A percentile compares a stretch with the other conserved stretches of the same genome.
These are phyloP conservation scores for Zasmidium cellare DNA, from an alignment of 2,329 filamentous ascomycete species.

Conservation along the genomic window DNA sequence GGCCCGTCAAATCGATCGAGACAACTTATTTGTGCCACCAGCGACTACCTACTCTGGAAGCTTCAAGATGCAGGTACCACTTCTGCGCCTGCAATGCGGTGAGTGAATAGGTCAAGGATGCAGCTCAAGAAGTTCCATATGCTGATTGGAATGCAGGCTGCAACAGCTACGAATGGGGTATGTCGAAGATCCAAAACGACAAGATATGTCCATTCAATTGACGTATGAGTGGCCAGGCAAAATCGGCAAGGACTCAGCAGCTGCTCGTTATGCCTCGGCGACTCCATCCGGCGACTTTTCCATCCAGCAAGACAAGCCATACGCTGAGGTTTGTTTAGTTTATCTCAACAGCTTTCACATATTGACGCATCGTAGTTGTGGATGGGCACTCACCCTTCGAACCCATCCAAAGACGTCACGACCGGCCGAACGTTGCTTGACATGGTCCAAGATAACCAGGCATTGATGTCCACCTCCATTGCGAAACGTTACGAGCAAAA, in stretches of 20 bases:
- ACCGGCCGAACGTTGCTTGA: constrained; percentile 86
- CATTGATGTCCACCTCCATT: constrained; percentile 73
- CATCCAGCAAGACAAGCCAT: constrained; percentile 84
- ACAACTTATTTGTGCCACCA: neutral
- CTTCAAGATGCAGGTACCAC: constrained; percentile 68
- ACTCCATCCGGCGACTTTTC: constrained; percentile 73
- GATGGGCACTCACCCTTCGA: constrained; percentile 98
- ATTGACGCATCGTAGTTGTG: constrained; percentile 66
- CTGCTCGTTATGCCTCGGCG: constrained; percentile 84
- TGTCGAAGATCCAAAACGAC: constrained; percentile 19
- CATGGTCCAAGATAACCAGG: constrained; percentile 81
- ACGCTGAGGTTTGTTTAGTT: constrained; percentile 78
- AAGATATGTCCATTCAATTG: neutral
- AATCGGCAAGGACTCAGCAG: constrained; percentile 80
- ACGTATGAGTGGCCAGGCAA: constrained; percentile 60
- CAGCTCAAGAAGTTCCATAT: constrained; percentile 1
- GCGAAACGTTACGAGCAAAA: constrained; percentile 74
- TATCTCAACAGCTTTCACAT: neutral
- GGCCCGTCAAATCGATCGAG: neutral
- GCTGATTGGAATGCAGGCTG: constrained; percentile 60
- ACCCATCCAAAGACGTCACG: constrained; percentile 84
- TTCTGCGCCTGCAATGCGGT: constrained; percentile 81
- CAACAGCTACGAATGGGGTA: constrained; percentile 98
- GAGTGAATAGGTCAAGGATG: constrained; percentile 20
- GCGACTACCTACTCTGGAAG: neutral